Evolutionary conservation across 345 rosid species (phyloP).

Genomic region (Lenwebbia sp.): DNA sequence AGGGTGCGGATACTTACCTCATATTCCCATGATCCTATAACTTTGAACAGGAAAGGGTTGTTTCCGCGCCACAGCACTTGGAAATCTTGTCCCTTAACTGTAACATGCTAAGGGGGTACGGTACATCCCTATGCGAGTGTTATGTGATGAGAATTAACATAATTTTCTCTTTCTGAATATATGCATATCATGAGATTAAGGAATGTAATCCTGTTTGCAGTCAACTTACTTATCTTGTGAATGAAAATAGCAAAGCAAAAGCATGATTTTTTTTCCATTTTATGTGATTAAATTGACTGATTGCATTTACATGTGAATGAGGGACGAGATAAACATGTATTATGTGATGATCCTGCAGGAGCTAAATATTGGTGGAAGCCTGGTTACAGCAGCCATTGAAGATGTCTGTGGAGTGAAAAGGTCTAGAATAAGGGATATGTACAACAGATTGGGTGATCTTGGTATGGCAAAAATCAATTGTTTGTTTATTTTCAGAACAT

Average conservation of each 20-base stretch:
- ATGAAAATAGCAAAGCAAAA: neutral
- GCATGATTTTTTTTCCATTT: neutral
- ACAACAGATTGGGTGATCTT: constrained; percentile 74
- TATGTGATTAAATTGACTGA: neutral
- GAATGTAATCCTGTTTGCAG: neutral
- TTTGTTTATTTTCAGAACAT: neutral
- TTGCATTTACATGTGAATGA: too few relatives aligned
- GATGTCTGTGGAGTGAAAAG: constrained; percentile 79
- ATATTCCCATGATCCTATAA: too few relatives aligned
- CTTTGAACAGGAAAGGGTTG: too few relatives aligned
- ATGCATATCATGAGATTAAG: neutral
- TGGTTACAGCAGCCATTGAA: constrained; percentile 69
- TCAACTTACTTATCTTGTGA: neutral
- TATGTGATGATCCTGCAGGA: constrained; percentile 28
- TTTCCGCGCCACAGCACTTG: too few relatives aligned
- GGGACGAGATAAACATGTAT: too few relatives aligned
- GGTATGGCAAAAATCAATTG: constrained; percentile 26
- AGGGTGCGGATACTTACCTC: too few relatives aligned
- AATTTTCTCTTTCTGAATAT: too few relatives aligned
- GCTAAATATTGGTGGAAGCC: constrained; percentile 76
- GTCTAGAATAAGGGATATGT: constrained; percentile 66
- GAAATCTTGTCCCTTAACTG: too few relatives aligned
- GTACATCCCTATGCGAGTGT: too few relatives aligned
- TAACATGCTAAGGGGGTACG: too few relatives aligned
- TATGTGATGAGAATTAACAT: too few relatives aligned